phyloP scores from a whole-genome alignment of 2,329 filamentous ascomycete genomes.

The Colletotrichum echinochloae region DNA sequence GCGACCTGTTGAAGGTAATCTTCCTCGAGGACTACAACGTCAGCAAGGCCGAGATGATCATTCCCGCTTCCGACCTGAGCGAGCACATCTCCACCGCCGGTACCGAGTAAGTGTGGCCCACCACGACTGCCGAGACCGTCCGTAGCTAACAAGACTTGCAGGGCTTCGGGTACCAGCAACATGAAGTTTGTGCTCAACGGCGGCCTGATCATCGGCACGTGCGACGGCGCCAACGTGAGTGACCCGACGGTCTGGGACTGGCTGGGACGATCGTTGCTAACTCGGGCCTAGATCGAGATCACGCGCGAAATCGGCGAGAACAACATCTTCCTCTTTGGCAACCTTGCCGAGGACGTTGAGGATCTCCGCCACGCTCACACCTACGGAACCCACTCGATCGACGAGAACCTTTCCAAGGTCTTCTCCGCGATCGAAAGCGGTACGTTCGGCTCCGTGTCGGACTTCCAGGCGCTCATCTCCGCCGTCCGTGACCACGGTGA shows the following conservation, averaged over 20 bases:
- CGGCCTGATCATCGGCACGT: conserved; percentile 96
- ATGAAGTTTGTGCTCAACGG: conserved; percentile 99
- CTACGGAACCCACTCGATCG: conserved; percentile 83
- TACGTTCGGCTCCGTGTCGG: conserved; percentile 81
- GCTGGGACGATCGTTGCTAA: conserved; percentile 32
- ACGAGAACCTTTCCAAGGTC: conserved; percentile 81
- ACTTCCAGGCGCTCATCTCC: conserved; percentile 86
- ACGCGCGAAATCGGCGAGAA: conserved; percentile 95
- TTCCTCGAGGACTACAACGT: conserved; percentile 99
- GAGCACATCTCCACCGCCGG: conserved; percentile 99
- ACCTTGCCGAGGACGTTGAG: conserved; percentile 94
- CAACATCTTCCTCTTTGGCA: conserved; percentile 99
- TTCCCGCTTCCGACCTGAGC: conserved; percentile 93
- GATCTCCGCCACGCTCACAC: conserved; percentile 92
- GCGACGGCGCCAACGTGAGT: conserved; percentile 94
- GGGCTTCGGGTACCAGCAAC: conserved; percentile 88
- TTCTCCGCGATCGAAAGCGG: conserved; percentile 85
- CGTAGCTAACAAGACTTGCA: conserved; percentile 46
- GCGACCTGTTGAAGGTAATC: conserved; percentile 94
- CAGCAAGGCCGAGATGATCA: conserved; percentile 98
- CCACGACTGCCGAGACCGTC: neutral
- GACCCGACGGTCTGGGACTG: conserved; percentile 34
- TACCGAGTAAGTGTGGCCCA: conserved; percentile 73
- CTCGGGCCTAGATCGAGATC: conserved; percentile 80
- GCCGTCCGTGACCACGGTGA: conserved; percentile 94